Conservation (phyloP, 805 yeast genomes). For the Metschnikowia bowlesiae region DNA sequence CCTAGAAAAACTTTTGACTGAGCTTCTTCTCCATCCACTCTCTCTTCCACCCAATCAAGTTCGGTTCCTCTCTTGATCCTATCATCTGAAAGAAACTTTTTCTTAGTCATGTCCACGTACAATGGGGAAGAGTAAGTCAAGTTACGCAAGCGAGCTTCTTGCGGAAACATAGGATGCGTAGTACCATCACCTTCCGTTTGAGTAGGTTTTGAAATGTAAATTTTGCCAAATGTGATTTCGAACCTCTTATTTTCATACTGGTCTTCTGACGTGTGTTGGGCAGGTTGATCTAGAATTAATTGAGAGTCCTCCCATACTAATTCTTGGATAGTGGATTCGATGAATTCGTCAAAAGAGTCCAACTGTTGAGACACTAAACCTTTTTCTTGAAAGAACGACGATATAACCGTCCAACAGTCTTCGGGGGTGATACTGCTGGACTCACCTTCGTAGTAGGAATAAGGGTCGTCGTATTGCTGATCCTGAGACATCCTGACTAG, state of each 20-base stretch:
- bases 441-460: constrained; percentile 58
- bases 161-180: constrained; percentile 98
- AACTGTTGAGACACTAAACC: constrained; percentile 97
- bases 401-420: constrained; percentile 98
- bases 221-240: constrained; percentile 96
- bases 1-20: constrained; percentile 80
- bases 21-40: constrained; percentile 54
- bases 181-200: constrained; percentile 99
- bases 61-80: constrained; percentile 46
- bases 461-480: constrained; percentile 49
- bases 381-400: constrained; percentile 92
- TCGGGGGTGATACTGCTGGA: constrained; percentile 78
- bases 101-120: constrained; percentile 92
- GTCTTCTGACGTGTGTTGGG: constrained; percentile 89
- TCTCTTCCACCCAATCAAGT: constrained; percentile 51
- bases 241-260: constrained; percentile 90
- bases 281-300: constrained; percentile 93
- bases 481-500: constrained; percentile 17
- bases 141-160: constrained; percentile 95
- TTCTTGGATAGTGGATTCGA: constrained; percentile 94
- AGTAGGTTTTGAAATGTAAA: constrained; percentile 92
- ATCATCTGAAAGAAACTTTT: constrained; percentile 80
- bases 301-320: constrained; percentile 94
- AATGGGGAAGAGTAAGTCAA: constrained; percentile 94
- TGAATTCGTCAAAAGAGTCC: constrained; percentile 97